Percentiles rank a stretch among this genome's conserved stretches.
Evolutionary conservation across 129 eudicot genomes (phyloP).

Genomic region (Lonicera japonica): DNA sequence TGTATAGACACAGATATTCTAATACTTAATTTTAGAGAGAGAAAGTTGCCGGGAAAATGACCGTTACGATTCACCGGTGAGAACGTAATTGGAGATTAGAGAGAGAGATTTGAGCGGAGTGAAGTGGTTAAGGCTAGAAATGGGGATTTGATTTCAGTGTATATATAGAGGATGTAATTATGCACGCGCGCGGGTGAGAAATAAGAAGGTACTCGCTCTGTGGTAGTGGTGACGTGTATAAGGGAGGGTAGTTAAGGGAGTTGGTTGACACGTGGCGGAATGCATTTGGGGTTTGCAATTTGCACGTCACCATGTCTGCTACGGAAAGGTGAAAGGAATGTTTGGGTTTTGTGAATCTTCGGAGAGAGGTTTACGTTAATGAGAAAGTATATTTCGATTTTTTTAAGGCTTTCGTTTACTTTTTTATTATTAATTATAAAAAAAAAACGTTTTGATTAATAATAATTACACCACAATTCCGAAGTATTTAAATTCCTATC

Average conservation of each 20-base stretch:
- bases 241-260: neutral
- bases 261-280: neutral
- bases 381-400: neutral
- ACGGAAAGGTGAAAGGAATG: neutral
- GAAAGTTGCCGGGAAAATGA: slow-evolving; percentile 17
- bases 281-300: slow-evolving; percentile 4
- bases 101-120: neutral
- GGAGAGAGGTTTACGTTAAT: slow-evolving; percentile 20
- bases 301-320: neutral
- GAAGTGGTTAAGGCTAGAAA: neutral
- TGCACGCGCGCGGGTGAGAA: slow-evolving; percentile 6
- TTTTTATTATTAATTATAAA: no score
- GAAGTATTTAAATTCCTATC: no score
- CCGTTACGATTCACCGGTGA: no score
- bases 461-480: no score
- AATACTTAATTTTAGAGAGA: no score
- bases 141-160: neutral
- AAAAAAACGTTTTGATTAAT: no score
- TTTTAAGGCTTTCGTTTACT: no score
- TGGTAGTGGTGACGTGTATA: neutral
- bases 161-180: neutral
- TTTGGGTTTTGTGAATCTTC: slow-evolving; percentile 23
- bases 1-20: no score
- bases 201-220: neutral
- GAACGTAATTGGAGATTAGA: neutral